Evolutionary conservation across 176 grass and related monocot genomes (phyloP).

Genomic region (Rhynchospora breviuscula): DNA sequence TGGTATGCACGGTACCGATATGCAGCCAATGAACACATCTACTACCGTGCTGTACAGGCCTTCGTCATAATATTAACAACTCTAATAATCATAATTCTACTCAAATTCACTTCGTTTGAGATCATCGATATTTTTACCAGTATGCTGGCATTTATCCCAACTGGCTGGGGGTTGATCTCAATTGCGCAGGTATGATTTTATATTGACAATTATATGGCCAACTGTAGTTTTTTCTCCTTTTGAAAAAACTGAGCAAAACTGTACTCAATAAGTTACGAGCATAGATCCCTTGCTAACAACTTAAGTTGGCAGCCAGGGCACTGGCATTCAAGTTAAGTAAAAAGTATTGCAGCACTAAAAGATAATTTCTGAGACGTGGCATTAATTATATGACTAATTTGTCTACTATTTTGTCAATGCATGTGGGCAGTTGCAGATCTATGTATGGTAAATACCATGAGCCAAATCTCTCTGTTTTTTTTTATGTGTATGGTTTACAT

Average conservation of each 20-base stretch:
- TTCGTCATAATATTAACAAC: conserved; percentile 47
- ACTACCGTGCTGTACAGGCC: conserved; percentile 67
- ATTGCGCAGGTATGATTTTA: conserved; percentile 53
- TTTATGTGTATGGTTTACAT: background rate
- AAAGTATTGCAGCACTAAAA: background rate
- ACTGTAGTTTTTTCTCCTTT: background rate
- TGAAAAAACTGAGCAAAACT: background rate
- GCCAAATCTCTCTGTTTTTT: background rate
- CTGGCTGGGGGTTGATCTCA: conserved; percentile 92
- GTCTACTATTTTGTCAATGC: background rate
- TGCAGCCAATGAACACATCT: conserved; percentile 76
- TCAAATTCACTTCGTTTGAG: conserved; percentile 67
- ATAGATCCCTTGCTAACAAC: background rate
- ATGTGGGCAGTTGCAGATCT: background rate
- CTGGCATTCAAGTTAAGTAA: background rate
- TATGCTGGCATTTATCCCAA: conserved; percentile 89
- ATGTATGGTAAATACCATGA: background rate
- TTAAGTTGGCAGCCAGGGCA: background rate
- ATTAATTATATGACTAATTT: too few relatives aligned
- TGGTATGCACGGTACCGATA: conserved; percentile 67
- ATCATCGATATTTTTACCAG: conserved; percentile 89
- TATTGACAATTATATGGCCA: background rate
- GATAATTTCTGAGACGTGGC: too few relatives aligned
- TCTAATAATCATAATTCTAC: conserved; percentile 66
- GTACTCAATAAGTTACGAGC: background rate